phyloP scores from a whole-genome alignment of 768 basidiomycete species.

The Sarcomyxa edulis region DNA sequence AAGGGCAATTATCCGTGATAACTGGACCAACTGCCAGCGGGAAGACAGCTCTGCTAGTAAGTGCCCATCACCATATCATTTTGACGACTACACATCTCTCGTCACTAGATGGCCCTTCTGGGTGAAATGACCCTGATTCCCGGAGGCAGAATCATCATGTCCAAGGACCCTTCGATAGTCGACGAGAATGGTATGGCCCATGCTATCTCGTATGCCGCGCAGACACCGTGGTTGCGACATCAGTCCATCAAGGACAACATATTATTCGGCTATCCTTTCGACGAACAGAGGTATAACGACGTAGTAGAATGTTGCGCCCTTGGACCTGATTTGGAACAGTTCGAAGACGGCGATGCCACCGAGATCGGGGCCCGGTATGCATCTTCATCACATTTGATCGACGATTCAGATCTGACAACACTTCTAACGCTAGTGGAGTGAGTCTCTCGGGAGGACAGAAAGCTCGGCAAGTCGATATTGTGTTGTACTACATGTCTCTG shows the following conservation, averaged over 20 bases:
- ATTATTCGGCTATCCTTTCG: slow-evolving; percentile 67
- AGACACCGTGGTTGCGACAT: slow-evolving; percentile 66
- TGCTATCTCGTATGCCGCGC: slow-evolving; percentile 66
- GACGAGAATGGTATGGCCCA: slow-evolving; percentile 60
- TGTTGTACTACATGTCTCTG: neutral
- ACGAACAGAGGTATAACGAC: slow-evolving; percentile 66
- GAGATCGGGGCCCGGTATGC: slow-evolving; percentile 73
- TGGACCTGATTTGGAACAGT: slow-evolving; percentile 69
- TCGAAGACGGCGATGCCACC: slow-evolving; percentile 84
- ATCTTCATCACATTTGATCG: too few relatives aligned
- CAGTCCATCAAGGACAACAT: slow-evolving; percentile 80
- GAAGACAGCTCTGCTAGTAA: slow-evolving; percentile 72
- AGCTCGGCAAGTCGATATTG: slow-evolving; percentile 42
- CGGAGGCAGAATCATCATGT: slow-evolving; percentile 54
- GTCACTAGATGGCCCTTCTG: slow-evolving; percentile 64
- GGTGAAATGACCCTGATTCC: slow-evolving; percentile 61
- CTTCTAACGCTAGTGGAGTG: slow-evolving; percentile 69
- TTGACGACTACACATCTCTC: too few relatives aligned
- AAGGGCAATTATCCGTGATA: slow-evolving; percentile 63
- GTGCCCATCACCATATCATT: too few relatives aligned
- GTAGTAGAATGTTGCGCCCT: slow-evolving; percentile 87
- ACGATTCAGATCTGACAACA: too few relatives aligned
- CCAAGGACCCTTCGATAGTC: slow-evolving; percentile 55
- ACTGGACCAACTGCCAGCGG: slow-evolving; percentile 80
- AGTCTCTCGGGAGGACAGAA: slow-evolving; percentile 82